Evolutionary conservation across 208 protist genomes (phyloP).

Genomic region (Acanthamoeba polyphaga): DNA sequence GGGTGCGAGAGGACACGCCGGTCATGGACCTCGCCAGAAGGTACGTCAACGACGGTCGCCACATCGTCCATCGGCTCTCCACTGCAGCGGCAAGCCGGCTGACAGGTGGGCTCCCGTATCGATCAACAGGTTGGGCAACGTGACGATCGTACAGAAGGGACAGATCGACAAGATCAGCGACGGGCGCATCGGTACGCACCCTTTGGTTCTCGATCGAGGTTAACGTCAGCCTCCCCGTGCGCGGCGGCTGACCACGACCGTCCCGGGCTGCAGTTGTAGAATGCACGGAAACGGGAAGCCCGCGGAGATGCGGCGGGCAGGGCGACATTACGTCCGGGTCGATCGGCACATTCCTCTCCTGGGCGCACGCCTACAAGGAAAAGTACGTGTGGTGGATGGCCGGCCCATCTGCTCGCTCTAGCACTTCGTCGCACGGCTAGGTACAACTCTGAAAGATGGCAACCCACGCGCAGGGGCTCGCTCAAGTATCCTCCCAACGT

Average conservation of each 20-base stretch:
- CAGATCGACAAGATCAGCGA: conserved; percentile 86
- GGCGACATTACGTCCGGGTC: conserved; percentile 53
- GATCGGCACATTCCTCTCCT: conserved; percentile 25
- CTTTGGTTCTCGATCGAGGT: background rate
- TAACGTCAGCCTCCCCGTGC: too few species aligned
- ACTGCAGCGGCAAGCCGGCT: background rate
- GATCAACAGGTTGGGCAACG: conserved; percentile 77
- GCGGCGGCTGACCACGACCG: background rate
- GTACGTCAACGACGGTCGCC: background rate
- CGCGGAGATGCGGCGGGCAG: conserved; percentile 88
- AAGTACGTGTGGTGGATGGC: background rate
- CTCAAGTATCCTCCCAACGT: conserved; percentile 21
- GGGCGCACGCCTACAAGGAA: conserved; percentile 34
- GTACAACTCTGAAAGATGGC: background rate
- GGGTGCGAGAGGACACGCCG: background rate
- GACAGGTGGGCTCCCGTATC: background rate
- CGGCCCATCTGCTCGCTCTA: too few species aligned
- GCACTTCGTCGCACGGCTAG: too few species aligned
- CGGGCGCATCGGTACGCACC: conserved; percentile 45
- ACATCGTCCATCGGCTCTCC: background rate
- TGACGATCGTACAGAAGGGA: conserved; percentile 90
- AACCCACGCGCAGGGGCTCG: background rate
- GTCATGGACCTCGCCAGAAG: conserved; percentile 33
- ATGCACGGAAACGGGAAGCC: conserved; percentile 62
- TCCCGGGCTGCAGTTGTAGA: background rate